Evolutionary conservation across 2,329 filamentous ascomycete genomes (phyloP).

Genomic region (Myriosclerotinia curreyana): DNA sequence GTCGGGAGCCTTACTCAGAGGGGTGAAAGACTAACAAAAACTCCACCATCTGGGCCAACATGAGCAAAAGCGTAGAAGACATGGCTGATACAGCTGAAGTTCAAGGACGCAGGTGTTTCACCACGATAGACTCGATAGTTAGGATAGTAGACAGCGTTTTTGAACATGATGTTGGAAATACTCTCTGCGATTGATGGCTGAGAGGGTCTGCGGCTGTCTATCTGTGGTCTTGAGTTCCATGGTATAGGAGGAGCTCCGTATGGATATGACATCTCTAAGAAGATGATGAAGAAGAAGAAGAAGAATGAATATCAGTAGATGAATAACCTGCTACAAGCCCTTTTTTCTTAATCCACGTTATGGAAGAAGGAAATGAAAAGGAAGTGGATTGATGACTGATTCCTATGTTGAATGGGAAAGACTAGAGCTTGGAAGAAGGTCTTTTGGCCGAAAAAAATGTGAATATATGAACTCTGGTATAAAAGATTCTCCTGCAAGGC

Average conservation of each 20-base stretch:
- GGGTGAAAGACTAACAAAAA: constrained; percentile 60
- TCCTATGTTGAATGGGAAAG: background rate
- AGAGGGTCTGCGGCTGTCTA: constrained; percentile 35
- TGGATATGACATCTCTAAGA: constrained; percentile 30
- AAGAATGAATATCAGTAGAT: background rate
- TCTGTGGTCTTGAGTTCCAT: constrained; percentile 31
- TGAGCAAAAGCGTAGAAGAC: constrained; percentile 82
- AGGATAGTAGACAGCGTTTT: constrained; percentile 82
- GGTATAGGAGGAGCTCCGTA: constrained; percentile 34
- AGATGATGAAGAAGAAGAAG: constrained; percentile 2
- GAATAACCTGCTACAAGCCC: background rate
- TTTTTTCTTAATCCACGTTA: background rate
- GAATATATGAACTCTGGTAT: background rate
- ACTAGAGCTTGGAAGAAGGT: background rate
- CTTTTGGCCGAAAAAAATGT: background rate
- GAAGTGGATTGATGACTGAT: background rate
- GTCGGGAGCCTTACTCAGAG: constrained; percentile 1
- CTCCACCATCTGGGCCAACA: constrained; percentile 66
- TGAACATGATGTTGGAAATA: constrained; percentile 51
- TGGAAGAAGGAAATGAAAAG: background rate
- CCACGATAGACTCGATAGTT: constrained; percentile 71
- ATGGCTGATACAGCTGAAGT: constrained; percentile 73
- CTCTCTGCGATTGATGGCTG: constrained; percentile 36
- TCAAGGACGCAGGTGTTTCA: constrained; percentile 70
- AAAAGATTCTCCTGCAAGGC: constrained; percentile 9